Base-by-base conservation (phyloP, 306 rosid species). In the Astragalus membranaceus region DNA sequence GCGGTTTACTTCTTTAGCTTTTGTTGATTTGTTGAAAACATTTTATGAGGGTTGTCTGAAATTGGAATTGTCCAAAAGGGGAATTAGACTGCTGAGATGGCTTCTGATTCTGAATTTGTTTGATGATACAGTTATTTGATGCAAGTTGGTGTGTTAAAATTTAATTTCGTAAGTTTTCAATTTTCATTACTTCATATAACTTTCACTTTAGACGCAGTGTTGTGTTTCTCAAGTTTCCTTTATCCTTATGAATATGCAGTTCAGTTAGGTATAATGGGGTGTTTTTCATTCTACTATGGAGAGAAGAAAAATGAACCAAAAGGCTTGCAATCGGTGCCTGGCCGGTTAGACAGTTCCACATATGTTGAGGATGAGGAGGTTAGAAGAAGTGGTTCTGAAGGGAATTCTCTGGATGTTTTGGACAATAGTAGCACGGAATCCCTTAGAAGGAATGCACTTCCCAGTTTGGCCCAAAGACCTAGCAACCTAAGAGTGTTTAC, bases 401-500 rank as follows among this genome's bases (percentile, higher is more conserved):
- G 84, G 14, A 87, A 82, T 79, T 89, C 91, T 54, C 89, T 56
- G 76, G 86, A 80, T 70, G 85, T 70, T 54, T 89, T 88, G 3
- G 87, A 83, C 60, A 81, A 75, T 72, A 84, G 91, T 81, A 89
- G 88, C 84, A 6, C 85, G n/a, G 97, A 81, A 5, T 87, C 95
- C 73, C 77, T 75, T 12, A 86, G 92, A 76, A 85, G 89, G 81
- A 76, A 44, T 47, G 73, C 87, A 23, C 50, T 58, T 73, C 95
- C 94, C 30, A 84, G 85, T 76, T 66, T 86, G 76, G 79, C 96
- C 74, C 95, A 89, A 78, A 89, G 89, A 65, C 74, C 91, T n/a
- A 86, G 89, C 85, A 87, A 86, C 78, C 97, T 95, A 60, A 83
- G 85, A 84, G 88, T 78, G 36, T 95, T 91, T 69, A 83, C 95